These are phyloP conservation scores for Filosporella fistucella DNA, from an alignment of 495 filamentous ascomycete genomes.

Conservation along the genomic window DNA sequence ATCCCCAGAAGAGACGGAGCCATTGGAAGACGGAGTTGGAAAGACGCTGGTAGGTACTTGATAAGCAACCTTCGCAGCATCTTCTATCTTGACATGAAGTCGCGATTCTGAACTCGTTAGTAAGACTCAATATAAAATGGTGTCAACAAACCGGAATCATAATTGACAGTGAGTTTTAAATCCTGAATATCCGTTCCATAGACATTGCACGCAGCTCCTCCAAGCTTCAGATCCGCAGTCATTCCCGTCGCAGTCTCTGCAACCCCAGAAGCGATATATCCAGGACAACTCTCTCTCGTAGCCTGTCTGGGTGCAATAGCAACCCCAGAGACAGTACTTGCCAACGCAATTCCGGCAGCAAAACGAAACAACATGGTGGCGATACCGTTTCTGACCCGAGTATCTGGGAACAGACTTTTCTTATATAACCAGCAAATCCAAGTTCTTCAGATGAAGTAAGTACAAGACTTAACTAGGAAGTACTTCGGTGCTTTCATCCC, in stretches of 20 bases:
- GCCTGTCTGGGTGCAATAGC: neutral
- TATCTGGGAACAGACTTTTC: neutral
- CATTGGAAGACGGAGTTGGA: slow-evolving; percentile 47
- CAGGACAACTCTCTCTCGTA: neutral
- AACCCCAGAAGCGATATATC: neutral
- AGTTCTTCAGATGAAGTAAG: neutral
- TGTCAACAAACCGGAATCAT: slow-evolving; percentile 60
- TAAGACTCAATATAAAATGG: neutral
- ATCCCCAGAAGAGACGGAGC: slow-evolving; percentile 4
- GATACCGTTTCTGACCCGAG: too few relatives aligned
- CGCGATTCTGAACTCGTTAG: slow-evolving; percentile 31
- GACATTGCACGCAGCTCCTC: slow-evolving; percentile 60
- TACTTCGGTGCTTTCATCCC: neutral
- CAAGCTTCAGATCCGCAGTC: slow-evolving; percentile 60
- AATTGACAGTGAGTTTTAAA: slow-evolving; percentile 64
- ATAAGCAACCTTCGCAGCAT: slow-evolving; percentile 67
- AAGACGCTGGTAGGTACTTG: slow-evolving; percentile 72
- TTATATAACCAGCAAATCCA: neutral
- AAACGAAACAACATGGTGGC: neutral
- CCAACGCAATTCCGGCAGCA: neutral
- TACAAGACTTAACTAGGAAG: neutral
- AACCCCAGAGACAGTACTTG: neutral
- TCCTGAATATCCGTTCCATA: slow-evolving; percentile 65
- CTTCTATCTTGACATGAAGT: slow-evolving; percentile 77
- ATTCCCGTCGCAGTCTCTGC: slow-evolving; percentile 35